Evolutionary conservation across 1,284 basidiomycete genomes (phyloP), one percentile per base, ranked within the genome.

Genomic region (Veloboletus limbatus): DNA sequence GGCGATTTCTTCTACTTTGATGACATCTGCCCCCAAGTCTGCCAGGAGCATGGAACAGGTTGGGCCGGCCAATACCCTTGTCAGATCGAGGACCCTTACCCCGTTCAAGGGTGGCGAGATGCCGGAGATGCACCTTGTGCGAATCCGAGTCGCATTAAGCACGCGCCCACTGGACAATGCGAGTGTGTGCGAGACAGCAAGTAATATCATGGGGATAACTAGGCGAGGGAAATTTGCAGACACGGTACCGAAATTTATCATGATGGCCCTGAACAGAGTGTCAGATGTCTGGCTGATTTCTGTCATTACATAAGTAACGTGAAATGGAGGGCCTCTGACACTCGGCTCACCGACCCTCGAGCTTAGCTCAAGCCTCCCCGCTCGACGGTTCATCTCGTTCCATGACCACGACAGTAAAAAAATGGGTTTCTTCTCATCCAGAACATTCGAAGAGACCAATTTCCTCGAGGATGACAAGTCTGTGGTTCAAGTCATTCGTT

Each of bases 41-140:
- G 82, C 92, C 16, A 95, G 75, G 49, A 94, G 76, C 92, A 96
- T 93, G 3, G 94, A 92, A 22, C 85, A 81, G 6, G 88, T 90
- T 11, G 93, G 93, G 0, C 92, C 94, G 17, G 93, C 94, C 36
- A 97, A 73, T 1, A 97, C 88, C 30, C 93, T 79, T 10, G 92
- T 92, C 41, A 96, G 71, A 67, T 97, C 93, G 17, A 97, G 75
- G 31, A 97, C 79, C 54, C 78, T 83, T 59, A 94, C 74, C 20
- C 89, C 90, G 48, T 78, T 72, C 44, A 97, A 71, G 3, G 93
- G 93, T 1, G 88, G 89, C 2, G 81, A 74, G 18, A 89, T 89
- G 37, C 80, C 84, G 32, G 63, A 64, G 13, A 51, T 38, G 26
- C 18, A n/a, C 28, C 59, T 46, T 26, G 40, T 28, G 22, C 43